Evolutionary conservation across 129 eudicot genomes (phyloP), one percentile per base, ranked within the genome.

Genomic region (Ambrosia artemisiifolia): DNA sequence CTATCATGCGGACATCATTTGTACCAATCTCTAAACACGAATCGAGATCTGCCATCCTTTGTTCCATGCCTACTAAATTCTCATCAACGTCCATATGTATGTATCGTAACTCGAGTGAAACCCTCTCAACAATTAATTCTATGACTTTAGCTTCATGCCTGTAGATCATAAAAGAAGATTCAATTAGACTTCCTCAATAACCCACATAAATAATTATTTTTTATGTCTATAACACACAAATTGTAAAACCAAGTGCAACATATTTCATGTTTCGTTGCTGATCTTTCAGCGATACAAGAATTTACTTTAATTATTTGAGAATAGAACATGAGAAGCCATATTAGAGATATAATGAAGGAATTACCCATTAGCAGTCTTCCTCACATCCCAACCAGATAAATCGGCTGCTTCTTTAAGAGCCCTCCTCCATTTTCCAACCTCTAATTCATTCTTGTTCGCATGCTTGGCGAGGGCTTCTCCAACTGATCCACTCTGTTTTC

Each of bases 21-120:
- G 1, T 3, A 34, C 33, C 57, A 19, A 66, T 35, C 24, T 30
- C 19, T 48, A 82, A 42, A 78, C 69, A 82, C 6, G 14, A 20
- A 63, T n/a, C 40, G 3, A 82, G 61, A 33, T 28, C 53, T 1
- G 32, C 7, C 2, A 60, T 71, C 20, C 80, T 34, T n/a, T 7
- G 54, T 16, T 68, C 63, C 32, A 82, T 67, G 13, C 86, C 86
- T 5, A 73, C 14, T 48, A 61, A 73, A 64, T 67, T 34, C 10
- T 7, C 72, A 11, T 65, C 44, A 42, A 72, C 67, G 14, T 35
- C 11, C 8, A 63, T 32, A 19, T 40, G 2, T 6, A 13, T 36
- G 16, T 11, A 28, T 11, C 36, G 17, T 42, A 73, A 33, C 34
- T 72, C 66, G 3, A 28, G 28, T 14, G 36, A 56, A 16, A 78